Conservation (phyloP, 148 eudicot genomes). For the Camellia sinensis region DNA sequence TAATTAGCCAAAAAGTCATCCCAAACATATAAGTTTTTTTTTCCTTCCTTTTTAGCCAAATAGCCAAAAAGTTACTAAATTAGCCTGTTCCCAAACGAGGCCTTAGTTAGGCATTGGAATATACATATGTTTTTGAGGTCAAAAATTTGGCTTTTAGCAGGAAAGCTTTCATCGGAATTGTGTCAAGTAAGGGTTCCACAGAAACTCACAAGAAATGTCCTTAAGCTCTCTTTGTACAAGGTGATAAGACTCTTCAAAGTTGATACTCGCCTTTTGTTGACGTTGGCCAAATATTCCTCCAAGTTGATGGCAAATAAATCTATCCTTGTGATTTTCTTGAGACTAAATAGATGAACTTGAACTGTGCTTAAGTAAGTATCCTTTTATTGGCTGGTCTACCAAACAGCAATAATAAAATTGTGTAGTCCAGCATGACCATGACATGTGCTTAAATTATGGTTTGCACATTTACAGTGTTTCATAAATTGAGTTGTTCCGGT, state of each 20-base stretch:
- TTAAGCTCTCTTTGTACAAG: background rate
- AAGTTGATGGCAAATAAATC: background rate
- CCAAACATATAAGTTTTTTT: too few species aligned
- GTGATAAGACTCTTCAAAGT: too few species aligned
- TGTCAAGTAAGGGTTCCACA: background rate
- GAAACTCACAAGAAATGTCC: background rate
- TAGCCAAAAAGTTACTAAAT: too few species aligned
- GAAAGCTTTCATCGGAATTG: background rate
- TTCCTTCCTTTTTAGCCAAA: too few species aligned
- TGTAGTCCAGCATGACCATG: background rate
- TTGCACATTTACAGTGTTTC: background rate
- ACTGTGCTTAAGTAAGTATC: background rate
- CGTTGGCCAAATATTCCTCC: conserved; percentile 4
- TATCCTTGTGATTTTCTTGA: background rate
- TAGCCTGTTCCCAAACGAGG: too few species aligned
- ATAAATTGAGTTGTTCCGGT: background rate
- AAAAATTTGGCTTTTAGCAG: background rate
- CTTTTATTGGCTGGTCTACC: background rate
- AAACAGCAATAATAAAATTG: background rate
- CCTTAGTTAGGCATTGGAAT: background rate
- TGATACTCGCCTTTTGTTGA: background rate
- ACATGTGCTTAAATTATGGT: background rate
- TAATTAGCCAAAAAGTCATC: too few species aligned
- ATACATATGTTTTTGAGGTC: background rate
- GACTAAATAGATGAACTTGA: background rate